Conservation (phyloP, 805 yeast genomes). For the Candida ficus region DNA sequence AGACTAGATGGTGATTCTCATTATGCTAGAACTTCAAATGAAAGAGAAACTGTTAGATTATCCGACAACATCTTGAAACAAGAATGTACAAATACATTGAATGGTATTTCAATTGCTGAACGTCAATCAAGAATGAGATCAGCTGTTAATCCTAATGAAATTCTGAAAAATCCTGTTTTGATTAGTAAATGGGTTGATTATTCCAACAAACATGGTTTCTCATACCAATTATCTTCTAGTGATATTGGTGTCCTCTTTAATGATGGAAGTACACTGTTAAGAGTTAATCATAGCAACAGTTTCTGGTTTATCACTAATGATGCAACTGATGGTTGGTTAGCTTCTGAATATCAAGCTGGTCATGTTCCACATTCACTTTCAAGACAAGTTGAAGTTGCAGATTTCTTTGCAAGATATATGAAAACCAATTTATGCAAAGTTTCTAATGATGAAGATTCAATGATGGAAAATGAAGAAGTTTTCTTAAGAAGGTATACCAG, state of each 20-base stretch:
- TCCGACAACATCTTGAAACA: conserved; percentile 32
- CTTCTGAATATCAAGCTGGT: conserved; percentile 39
- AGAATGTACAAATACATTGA: conserved; percentile 41
- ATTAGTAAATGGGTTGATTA: conserved; percentile 98
- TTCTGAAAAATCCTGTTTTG: conserved; percentile 50
- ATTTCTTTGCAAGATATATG: conserved; percentile 90
- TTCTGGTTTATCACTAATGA: conserved; percentile 59
- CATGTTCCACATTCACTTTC: conserved; percentile 44
- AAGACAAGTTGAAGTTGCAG: conserved; percentile 79
- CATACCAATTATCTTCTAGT: conserved; percentile 86
- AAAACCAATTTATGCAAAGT: conserved; percentile 80
- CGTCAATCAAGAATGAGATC: conserved; percentile 38
- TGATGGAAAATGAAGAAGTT: conserved; percentile 51
- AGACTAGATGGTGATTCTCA: conserved; percentile 31
- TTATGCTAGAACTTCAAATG: conserved; percentile 12
- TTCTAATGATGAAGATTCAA: conserved; percentile 51
- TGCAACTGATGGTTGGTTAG: conserved; percentile 47
- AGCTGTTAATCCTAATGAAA: conserved; percentile 4
- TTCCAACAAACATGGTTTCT: conserved; percentile 91
- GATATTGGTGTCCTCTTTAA: conserved; percentile 88
- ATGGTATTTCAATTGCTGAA: conserved; percentile 40
- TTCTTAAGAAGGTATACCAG: conserved; percentile 82
- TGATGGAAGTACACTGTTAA: conserved; percentile 76
- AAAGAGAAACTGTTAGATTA: conserved; percentile 13
- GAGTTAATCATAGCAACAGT: conserved; percentile 57